Percentiles rank a stretch among this genome's conserved stretches.
phyloP scores from a whole-genome alignment of 176 grass and related monocot genomes.

The Panicum miliaceum region DNA sequence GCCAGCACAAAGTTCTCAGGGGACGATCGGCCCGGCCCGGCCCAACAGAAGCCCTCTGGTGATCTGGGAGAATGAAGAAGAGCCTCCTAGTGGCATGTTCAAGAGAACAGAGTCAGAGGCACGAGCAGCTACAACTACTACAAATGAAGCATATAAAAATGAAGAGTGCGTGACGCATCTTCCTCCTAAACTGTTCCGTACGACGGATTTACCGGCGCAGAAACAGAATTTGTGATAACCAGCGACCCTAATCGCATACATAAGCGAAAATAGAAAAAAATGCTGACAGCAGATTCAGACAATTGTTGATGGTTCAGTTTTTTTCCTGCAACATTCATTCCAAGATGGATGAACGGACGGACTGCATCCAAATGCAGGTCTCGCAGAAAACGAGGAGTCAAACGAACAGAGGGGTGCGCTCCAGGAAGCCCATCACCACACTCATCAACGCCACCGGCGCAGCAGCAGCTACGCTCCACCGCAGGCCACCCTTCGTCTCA shows the following conservation, averaged over 20 bases:
- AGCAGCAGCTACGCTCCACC: neutral
- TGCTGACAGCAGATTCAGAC: neutral
- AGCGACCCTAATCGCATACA: neutral
- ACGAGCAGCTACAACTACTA: too few relatives aligned
- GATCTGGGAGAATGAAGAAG: too few relatives aligned
- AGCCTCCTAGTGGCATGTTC: too few relatives aligned
- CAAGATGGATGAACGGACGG: neutral
- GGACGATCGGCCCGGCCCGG: too few relatives aligned
- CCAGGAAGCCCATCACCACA: conserved; percentile 45
- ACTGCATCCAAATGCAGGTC: conserved; percentile 17
- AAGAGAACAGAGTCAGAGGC: too few relatives aligned
- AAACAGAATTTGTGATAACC: neutral
- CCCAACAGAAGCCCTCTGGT: too few relatives aligned
- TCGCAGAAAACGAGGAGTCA: neutral
- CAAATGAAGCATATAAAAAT: too few relatives aligned
- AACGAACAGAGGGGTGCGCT: conserved; percentile 55
- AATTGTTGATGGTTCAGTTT: neutral
- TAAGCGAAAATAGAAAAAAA: neutral
- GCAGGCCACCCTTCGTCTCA: neutral
- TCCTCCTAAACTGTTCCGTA: neutral
- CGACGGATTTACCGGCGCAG: too few relatives aligned
- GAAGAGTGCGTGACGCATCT: neutral
- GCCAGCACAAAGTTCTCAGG: too few relatives aligned
- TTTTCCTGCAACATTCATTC: neutral
- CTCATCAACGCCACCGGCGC: conserved; percentile 28